Conservation (phyloP, 257 asterid species). For the Craterostigma plantagineum region DNA sequence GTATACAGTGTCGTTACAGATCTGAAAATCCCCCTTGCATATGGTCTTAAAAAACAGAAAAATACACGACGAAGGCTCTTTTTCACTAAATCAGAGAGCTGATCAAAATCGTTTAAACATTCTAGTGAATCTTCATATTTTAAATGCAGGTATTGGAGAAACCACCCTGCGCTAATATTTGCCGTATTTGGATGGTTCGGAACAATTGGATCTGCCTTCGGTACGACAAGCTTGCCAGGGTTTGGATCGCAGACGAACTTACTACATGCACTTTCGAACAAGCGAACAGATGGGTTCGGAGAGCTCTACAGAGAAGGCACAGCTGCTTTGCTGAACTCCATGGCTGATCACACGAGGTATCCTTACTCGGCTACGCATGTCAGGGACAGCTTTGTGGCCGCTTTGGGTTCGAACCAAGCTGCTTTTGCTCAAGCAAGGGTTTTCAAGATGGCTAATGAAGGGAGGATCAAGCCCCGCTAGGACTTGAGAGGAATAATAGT, state of each 20-base stretch:
- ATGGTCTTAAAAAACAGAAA: too few relatives aligned
- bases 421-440: constrained; percentile 63
- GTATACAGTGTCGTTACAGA: not conserved
- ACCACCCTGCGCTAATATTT: constrained; percentile 34
- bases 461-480: constrained; percentile 12
- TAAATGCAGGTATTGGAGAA: constrained; percentile 40
- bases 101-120: too few relatives aligned
- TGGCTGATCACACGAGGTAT: constrained; percentile 25
- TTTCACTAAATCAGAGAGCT: too few relatives aligned
- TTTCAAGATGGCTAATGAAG: constrained; percentile 70
- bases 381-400: constrained; percentile 34
- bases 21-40: too few relatives aligned
- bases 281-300: constrained; percentile 44
- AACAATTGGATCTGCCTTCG: constrained; percentile 28
- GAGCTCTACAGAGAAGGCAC: constrained; percentile 82
- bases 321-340: constrained; percentile 66
- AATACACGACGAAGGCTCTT: too few relatives aligned
- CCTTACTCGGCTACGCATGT: constrained; percentile 58
- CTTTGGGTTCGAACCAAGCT: constrained; percentile 47
- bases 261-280: constrained; percentile 51
- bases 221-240: constrained; percentile 21
- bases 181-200: constrained; percentile 41
- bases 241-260: constrained; percentile 27
- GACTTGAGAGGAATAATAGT: too few relatives aligned
- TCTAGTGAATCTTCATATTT: not conserved